Evolutionary conservation across 2,329 filamentous ascomycete genomes (phyloP).

Genomic region (Fusarium piperis): DNA sequence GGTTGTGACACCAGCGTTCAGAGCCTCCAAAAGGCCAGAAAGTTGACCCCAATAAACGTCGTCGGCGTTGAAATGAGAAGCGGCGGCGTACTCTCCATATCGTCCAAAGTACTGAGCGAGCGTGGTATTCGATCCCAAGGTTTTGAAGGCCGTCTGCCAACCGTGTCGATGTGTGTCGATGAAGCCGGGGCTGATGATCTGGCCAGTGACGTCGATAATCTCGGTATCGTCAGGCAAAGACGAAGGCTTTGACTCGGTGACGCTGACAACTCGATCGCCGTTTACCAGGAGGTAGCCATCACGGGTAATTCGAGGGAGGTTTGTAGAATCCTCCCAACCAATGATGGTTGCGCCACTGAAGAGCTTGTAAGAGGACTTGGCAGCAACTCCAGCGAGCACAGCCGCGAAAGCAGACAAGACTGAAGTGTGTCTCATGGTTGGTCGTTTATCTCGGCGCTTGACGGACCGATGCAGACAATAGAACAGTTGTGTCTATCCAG

Average conservation of each 20-base stretch:
- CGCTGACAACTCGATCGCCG: conserved; percentile 6
- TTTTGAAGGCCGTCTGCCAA: conserved; percentile 66
- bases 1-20: conserved; percentile 64
- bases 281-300: conserved; percentile 7
- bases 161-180: conserved; percentile 66
- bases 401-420: background rate
- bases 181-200: conserved; percentile 65
- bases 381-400: background rate
- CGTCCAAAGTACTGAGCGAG: conserved; percentile 58
- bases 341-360: conserved; percentile 26
- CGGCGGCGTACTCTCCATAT: conserved; percentile 49
- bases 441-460: background rate
- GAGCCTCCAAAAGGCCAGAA: conserved; percentile 57
- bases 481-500: background rate
- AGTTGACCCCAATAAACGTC: conserved; percentile 60
- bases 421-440: background rate
- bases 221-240: conserved; percentile 42
- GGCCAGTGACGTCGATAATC: conserved; percentile 58
- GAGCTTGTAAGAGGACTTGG: background rate
- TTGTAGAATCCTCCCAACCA: conserved; percentile 14
- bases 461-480: background rate
- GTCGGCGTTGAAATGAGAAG: conserved; percentile 48
- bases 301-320: background rate
- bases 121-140: conserved; percentile 61
- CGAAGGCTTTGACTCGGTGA: background rate